A percentile compares a stretch with the other conserved stretches of the same genome.
Evolutionary conservation across 2,329 filamentous ascomycete genomes (phyloP).

Genomic region (Penicillium sp.): DNA sequence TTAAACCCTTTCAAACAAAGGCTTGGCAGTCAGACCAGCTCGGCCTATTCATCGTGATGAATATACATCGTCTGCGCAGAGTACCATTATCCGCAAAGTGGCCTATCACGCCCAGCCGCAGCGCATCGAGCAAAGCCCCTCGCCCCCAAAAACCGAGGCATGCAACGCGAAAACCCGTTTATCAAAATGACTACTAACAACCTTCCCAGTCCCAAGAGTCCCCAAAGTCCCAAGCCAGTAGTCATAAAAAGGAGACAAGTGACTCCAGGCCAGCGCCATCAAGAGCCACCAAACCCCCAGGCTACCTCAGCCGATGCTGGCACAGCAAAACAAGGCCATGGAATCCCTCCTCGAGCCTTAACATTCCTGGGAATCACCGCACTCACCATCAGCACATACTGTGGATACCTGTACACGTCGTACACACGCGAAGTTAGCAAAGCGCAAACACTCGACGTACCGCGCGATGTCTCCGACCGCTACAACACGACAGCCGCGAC

Average conservation of each 20-base stretch:
- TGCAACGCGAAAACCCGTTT: slow-evolving; percentile 1
- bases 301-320: background rate
- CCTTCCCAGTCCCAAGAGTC: background rate
- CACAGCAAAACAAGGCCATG: slow-evolving; percentile 9
- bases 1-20: background rate
- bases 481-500: slow-evolving; percentile 45
- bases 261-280: background rate
- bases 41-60: slow-evolving; percentile 25
- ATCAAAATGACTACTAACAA: background rate
- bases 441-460: slow-evolving; percentile 33
- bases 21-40: background rate
- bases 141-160: slow-evolving; percentile 22
- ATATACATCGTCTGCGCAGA: slow-evolving; percentile 24
- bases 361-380: slow-evolving; percentile 41
- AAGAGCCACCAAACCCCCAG: background rate
- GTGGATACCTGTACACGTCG: slow-evolving; percentile 44
- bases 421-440: slow-evolving; percentile 40
- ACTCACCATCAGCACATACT: slow-evolving; percentile 45
- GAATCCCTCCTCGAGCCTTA: slow-evolving; percentile 35
- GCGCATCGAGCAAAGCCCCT: slow-evolving; percentile 19
- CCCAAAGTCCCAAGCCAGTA: slow-evolving; percentile 14
- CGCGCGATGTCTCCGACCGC: slow-evolving; percentile 47
- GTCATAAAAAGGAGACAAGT: background rate
- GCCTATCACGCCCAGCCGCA: slow-evolving; percentile 12
- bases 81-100: slow-evolving; percentile 23